Conservation (phyloP, 2,329 filamentous ascomycete genomes). For the Blastomyces parvus region DNA sequence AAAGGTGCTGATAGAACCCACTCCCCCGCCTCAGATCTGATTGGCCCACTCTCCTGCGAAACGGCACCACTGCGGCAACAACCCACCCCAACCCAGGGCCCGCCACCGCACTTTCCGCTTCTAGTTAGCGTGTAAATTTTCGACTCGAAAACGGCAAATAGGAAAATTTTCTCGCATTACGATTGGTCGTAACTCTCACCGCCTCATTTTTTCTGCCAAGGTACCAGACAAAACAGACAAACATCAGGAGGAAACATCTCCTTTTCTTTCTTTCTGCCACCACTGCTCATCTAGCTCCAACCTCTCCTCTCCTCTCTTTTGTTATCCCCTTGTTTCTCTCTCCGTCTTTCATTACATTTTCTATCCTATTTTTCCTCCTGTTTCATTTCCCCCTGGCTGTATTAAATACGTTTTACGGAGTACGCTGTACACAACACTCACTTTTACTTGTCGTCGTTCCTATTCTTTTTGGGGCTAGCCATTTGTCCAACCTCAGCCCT, state of each 20-base stretch:
- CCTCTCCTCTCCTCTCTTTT: background rate
- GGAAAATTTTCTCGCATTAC: background rate
- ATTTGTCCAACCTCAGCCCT: background rate
- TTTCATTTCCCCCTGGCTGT: background rate
- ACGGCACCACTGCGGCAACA: no score
- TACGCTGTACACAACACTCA: background rate
- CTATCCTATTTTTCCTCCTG: background rate
- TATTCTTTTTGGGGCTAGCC: background rate
- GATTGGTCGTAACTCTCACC: background rate
- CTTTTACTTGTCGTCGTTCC: background rate
- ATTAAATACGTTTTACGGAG: background rate
- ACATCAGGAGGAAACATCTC: background rate
- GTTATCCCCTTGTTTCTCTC: background rate
- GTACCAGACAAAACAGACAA: background rate
- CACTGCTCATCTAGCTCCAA: background rate
- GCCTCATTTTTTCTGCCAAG: background rate
- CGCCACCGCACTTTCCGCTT: background rate
- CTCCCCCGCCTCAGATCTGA: background rate
- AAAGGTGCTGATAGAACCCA: no score
- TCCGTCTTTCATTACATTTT: background rate
- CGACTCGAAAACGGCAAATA: background rate
- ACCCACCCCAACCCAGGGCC: background rate
- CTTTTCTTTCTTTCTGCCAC: background rate
- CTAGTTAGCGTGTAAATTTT: background rate
- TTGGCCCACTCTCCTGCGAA: background rate